Base-by-base conservation (phyloP, 2,329 filamentous ascomycete species). In the Colletotrichum tanaceti region DNA sequence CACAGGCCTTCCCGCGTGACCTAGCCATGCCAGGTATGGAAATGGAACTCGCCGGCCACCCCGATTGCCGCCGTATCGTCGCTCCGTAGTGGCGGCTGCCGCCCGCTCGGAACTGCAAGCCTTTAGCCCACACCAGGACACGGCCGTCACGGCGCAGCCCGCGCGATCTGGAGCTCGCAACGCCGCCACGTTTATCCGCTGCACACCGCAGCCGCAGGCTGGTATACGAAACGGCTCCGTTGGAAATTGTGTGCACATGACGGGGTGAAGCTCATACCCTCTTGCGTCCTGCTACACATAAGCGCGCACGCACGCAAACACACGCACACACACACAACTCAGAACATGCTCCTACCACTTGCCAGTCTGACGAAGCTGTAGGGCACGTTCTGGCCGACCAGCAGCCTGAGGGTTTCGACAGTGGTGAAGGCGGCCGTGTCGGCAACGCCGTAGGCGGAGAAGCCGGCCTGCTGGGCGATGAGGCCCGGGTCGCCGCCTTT, bases 281-380 rank as follows among this genome's bases (percentile, higher is more conserved):
- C 49, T 28, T 28, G 13, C 20, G 35, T n/a, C 47, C 35, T 20
- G 7, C 14, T 24, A 11, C 11, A 32, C 28, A 32, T 32, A 32
- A 32, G 28, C 28, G 28, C 28, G 7, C 28, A 7, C 28, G 28
- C 28, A 32, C 28, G 28, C 28, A 32, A 6, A 32, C 28, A 32
- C 28, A 32, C 28, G 28, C 28, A 32, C 28, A 9, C 28, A 32
- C 28, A 9, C 28, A 32, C 57, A 55, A 14, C 54, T 80, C 76
- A 87, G 71, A 83, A 86, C 69, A 85, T 78, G 35, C 80, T 81
- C 24, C 84, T 79, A 2, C 86, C 86, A 57, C 84, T 84, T 2
- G 93, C 92, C 76, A 96, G 82, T 57, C 92, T 85, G 49, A 96
- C 93, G 81, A 97, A 97, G 79, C 92, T 94, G 79, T 93, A 95